Conservation (phyloP, 306 rosid genomes). For the Fragaria nilgerrensis region DNA sequence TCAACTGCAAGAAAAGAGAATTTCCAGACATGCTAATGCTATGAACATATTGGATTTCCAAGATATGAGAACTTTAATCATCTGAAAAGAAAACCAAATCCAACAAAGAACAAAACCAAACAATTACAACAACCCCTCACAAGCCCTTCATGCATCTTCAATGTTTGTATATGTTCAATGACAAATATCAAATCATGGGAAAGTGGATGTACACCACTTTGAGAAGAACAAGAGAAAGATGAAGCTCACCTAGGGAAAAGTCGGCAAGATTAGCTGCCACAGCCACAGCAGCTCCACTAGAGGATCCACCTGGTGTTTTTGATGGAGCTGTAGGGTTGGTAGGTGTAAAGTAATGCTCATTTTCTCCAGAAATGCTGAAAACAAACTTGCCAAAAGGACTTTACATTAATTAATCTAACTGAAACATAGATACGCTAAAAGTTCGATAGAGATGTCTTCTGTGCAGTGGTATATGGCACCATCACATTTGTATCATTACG, state of each 20-base stretch:
- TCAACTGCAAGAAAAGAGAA: neutral
- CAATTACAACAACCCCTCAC: neutral
- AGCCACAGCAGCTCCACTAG: conserved; percentile 93
- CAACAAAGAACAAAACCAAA: neutral
- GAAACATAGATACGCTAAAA: neutral
- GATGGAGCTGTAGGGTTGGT: conserved; percentile 72
- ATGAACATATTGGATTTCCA: neutral
- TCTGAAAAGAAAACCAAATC: neutral
- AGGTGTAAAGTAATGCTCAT: conserved; percentile 78
- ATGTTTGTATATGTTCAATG: neutral
- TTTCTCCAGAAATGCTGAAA: conserved; percentile 77
- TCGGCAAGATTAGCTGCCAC: conserved; percentile 86
- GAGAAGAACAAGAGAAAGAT: neutral
- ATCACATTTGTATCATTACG: neutral
- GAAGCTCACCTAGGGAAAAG: conserved; percentile 79
- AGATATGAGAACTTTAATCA: neutral
- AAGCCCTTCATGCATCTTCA: neutral
- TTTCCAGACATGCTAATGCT: neutral
- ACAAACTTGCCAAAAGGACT: conserved; percentile 20
- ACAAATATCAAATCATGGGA: neutral
- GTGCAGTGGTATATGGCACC: neutral
- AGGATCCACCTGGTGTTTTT: conserved; percentile 84
- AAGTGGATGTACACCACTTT: conserved; percentile 7
- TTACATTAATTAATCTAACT: neutral
- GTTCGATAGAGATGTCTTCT: neutral